Base-by-base conservation (phyloP, 805 yeast genomes). In the Ogataea neopini region DNA sequence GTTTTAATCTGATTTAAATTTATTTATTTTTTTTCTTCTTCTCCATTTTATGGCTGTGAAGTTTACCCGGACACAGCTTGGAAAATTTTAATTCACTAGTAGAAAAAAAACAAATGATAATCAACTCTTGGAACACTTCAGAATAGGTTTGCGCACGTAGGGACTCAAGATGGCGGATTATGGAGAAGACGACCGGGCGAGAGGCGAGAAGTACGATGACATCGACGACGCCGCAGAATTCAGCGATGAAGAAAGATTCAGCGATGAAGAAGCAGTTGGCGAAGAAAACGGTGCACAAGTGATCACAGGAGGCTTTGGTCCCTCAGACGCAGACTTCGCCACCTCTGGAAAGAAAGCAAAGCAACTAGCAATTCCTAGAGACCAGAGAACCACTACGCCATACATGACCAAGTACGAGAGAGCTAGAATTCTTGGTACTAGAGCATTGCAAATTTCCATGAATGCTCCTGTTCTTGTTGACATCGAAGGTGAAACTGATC, bases 331-430 rank as follows among this genome's bases (percentile, higher is more conserved):
- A 34, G 70, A 67, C 25, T 45, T 49, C 40, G 46, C 45, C 48
- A 59, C 64, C 36, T 54, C 61, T 52, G 78, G 77, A 61, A 81
- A 76, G 17, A 59, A 51, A 43, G 38, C 34, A 28, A 58, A 55
- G 40, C 57, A 56, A 6, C 80, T 88, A 61, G 96, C 97, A 15
- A 89, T 94, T 50, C 87, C 97, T 48, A 88, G 80, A 58, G 96
- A 88, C 18, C 74, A 87, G 55, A 81, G 99, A 69, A 79, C 90
- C 22, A 94, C 99, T 11, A 94, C 99, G 4, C 99, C 99, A 45
- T 94, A 92, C 67, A 91, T 94, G 98, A 94, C 99, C 48, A 94
- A 95, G 66, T 94, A 94, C 68, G 99, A 94, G 75, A 81, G 97
- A 60, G 99, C 99, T 6, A 82, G 99, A 73, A 89, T 94, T 51